Conservation (phyloP, 148 eudicot genomes). For the Rhododendron ferrugineum region DNA sequence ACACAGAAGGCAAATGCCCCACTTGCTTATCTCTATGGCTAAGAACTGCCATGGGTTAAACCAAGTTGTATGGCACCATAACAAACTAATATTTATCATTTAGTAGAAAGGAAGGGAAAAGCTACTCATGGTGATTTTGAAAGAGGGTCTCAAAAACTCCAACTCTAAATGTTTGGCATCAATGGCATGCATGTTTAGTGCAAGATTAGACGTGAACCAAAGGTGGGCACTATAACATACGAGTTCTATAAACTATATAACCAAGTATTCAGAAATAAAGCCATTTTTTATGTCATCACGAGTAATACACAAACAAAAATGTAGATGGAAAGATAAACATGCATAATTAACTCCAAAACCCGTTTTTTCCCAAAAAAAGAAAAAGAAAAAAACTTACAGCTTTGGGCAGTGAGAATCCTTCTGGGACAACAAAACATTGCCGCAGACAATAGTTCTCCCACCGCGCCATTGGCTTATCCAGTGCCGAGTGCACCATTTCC, state of each 20-base stretch:
- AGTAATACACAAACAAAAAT: not conserved
- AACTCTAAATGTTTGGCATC: not conserved
- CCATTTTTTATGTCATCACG: not conserved
- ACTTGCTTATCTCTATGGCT: not conserved
- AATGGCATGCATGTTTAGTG: not conserved
- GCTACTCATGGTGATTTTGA: not conserved
- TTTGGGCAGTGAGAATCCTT: conserved; percentile 55
- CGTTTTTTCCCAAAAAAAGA: no score
- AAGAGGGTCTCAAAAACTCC: not conserved
- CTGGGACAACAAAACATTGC: conserved; percentile 61
- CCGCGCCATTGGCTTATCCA: conserved; percentile 47
- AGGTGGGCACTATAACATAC: not conserved
- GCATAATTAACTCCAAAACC: not conserved
- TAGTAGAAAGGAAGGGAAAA: not conserved
- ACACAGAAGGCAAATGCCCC: not conserved
- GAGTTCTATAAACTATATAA: not conserved
- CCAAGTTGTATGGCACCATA: not conserved
- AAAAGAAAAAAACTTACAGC: conserved; percentile 28
- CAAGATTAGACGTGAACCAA: not conserved
- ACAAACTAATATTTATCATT: not conserved
- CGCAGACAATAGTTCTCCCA: conserved; percentile 80
- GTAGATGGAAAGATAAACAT: not conserved
- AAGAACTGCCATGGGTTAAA: not conserved
- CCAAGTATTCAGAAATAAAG: no score
- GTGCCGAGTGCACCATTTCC: conserved; percentile 36